Evolutionary conservation across 176 grass and related monocot species (phyloP).

Genomic region (Carex kokanica): DNA sequence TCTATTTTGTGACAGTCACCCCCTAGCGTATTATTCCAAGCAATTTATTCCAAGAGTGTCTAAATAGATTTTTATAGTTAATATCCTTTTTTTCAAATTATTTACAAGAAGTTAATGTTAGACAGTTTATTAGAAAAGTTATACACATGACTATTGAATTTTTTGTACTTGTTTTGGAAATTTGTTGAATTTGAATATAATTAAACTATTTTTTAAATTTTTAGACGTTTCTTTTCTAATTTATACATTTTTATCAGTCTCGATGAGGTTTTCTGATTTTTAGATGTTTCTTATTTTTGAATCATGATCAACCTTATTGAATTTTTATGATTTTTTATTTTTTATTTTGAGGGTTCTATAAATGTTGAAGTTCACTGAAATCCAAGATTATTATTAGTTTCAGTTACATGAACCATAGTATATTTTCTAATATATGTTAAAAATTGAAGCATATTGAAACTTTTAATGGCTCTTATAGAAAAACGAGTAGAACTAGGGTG

Average conservation of each 20-base stretch:
- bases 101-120: not conserved
- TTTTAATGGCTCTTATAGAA: not conserved
- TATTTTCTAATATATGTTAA: too few species aligned
- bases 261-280: not conserved
- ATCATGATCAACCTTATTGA: not conserved
- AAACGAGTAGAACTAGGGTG: too few species aligned
- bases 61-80: not conserved
- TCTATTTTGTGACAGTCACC: not conserved
- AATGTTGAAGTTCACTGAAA: not conserved
- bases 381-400: not conserved
- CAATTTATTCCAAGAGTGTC: not conserved
- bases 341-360: not conserved
- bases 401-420: too few species aligned
- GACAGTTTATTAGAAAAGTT: not conserved
- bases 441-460: not conserved
- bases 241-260: not conserved
- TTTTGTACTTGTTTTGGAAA: not conserved
- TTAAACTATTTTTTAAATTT: not conserved
- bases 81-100: not conserved
- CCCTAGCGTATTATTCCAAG: not conserved
- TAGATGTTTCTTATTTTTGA: not conserved
- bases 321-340: not conserved
- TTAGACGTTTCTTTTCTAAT: not conserved
- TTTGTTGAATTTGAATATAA: not conserved
- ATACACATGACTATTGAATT: not conserved